Evolutionary conservation across 192 early-diverging fungal species (phyloP).

Genomic region (Coemansia pectinata): DNA sequence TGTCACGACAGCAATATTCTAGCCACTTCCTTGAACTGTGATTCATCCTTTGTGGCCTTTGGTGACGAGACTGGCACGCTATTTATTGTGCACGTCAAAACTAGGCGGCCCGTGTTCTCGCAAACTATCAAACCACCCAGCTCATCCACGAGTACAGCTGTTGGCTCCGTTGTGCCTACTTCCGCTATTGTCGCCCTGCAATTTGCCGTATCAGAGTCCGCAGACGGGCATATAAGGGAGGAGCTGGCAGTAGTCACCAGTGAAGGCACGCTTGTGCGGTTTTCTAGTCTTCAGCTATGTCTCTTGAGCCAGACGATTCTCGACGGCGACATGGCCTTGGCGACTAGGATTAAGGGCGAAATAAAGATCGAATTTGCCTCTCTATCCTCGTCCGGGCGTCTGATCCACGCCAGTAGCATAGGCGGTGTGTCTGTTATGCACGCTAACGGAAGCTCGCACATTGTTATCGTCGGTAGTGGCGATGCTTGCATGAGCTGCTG

Average conservation of each 20-base stretch:
- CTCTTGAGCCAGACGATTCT: slow-evolving; percentile 32
- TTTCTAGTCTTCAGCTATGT: slow-evolving; percentile 22
- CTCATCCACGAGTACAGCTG: background rate
- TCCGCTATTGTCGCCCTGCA: slow-evolving; percentile 12
- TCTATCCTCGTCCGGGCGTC: background rate
- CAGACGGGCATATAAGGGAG: background rate
- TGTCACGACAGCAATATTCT: slow-evolving; percentile 21
- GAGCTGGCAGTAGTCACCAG: slow-evolving; percentile 36
- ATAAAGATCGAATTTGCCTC: slow-evolving; percentile 28
- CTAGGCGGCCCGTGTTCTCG: slow-evolving; percentile 34
- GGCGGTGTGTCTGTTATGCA: slow-evolving; percentile 26
- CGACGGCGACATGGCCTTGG: slow-evolving; percentile 27
- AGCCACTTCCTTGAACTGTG: slow-evolving; percentile 29
- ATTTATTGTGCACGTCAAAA: slow-evolving; percentile 45
- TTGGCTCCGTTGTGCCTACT: background rate
- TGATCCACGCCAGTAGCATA: slow-evolving; percentile 16
- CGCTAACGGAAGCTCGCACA: slow-evolving; percentile 1
- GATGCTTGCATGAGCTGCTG: slow-evolving; percentile 38
- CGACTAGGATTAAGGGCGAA: slow-evolving; percentile 12
- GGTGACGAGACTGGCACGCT: slow-evolving; percentile 37
- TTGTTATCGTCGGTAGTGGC: slow-evolving; percentile 33
- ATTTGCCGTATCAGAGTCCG: slow-evolving; percentile 13
- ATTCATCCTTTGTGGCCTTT: slow-evolving; percentile 49
- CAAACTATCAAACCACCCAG: slow-evolving; percentile 7
- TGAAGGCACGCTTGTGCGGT: slow-evolving; percentile 29